phyloP scores from a whole-genome alignment of 2,329 filamentous ascomycete genomes.

The Fusarium succisae region DNA sequence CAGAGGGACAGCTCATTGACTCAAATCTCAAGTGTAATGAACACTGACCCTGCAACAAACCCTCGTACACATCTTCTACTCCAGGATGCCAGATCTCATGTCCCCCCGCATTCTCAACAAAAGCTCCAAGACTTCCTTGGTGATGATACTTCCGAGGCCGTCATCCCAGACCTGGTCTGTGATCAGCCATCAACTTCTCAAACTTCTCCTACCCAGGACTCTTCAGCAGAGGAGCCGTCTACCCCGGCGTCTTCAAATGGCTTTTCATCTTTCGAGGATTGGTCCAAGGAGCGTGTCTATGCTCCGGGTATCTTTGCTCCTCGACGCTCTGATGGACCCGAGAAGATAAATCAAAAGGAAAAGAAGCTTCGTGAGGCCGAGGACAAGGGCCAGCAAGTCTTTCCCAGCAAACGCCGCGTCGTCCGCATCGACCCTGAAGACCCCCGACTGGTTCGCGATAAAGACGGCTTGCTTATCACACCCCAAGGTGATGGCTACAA shows the following conservation, averaged over 20 bases:
- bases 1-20: background rate
- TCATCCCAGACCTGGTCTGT: background rate
- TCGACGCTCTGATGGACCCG: background rate
- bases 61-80: background rate
- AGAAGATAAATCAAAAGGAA: background rate
- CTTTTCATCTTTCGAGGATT: background rate
- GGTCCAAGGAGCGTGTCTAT: background rate
- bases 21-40: background rate
- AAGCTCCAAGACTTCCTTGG: background rate
- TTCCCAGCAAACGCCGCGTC: conserved; percentile 4
- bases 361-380: background rate
- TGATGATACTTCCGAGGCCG: too few species aligned
- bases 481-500: background rate
- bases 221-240: background rate
- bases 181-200: background rate
- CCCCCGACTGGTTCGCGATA: background rate
- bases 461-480: background rate
- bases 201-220: background rate
- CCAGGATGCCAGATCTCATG: background rate
- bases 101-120: background rate
- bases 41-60: background rate
- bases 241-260: background rate
- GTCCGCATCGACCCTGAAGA: background rate
- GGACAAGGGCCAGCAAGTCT: background rate
- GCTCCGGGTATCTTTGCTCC: background rate